These are phyloP conservation scores for Puccinia novopanici DNA, from an alignment of 1,284 basidiomycete genomes.

Conservation along the genomic window DNA sequence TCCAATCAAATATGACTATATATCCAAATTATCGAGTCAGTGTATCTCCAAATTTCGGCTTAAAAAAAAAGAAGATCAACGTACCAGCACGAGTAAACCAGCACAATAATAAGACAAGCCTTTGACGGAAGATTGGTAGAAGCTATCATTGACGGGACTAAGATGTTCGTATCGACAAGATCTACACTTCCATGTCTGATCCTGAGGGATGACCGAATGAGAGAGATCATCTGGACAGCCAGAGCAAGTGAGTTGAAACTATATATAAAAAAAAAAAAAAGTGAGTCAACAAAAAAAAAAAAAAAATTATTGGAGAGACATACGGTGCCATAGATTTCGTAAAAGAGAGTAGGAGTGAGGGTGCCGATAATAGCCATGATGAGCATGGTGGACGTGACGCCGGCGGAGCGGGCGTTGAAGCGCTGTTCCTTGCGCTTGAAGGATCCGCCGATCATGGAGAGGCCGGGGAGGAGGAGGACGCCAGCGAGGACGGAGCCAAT, in stretches of 20 bases:
- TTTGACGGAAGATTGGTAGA: constrained; percentile 95
- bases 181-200: constrained; percentile 77
- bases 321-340: constrained; percentile 96
- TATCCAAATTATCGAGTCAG: neutral
- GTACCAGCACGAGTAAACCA: constrained; percentile 78
- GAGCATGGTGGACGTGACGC: constrained; percentile 98
- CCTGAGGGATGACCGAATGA: constrained; percentile 54
- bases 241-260: constrained; percentile 91
- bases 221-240: constrained; percentile 70
- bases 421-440: constrained; percentile 88
- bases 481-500: constrained; percentile 92
- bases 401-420: constrained; percentile 97
- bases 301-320: constrained; percentile 60
- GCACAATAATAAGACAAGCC: constrained; percentile 93
- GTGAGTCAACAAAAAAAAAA: neutral
- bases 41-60: no score
- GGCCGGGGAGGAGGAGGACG: constrained; percentile 93
- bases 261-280: neutral
- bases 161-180: constrained; percentile 95
- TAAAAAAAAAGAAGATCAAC: constrained; percentile 56
- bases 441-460: constrained; percentile 95
- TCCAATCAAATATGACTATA: constrained; percentile 90
- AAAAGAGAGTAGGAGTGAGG: constrained; percentile 92
- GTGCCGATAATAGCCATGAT: constrained; percentile 99
- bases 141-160: constrained; percentile 86